Evolutionary conservation across 306 rosid genomes (phyloP).

Genomic region (Pterocarpus santalinus): DNA sequence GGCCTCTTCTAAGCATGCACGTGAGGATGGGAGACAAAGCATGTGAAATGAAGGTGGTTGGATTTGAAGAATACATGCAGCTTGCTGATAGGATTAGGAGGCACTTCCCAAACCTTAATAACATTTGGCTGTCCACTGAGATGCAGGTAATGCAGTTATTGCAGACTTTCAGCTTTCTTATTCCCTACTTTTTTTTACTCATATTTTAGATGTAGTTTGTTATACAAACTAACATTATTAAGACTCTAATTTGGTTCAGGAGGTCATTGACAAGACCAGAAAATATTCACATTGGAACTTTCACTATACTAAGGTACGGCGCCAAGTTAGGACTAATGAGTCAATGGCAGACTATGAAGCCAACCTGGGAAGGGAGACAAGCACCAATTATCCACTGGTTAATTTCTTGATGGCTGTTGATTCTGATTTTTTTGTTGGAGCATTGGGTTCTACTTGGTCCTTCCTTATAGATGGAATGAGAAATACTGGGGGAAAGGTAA

Average conservation of each 20-base stretch:
- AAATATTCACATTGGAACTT: conserved; percentile 72
- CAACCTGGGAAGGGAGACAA: conserved; percentile 78
- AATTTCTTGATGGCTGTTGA: conserved; percentile 96
- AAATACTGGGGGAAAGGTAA: conserved; percentile 92
- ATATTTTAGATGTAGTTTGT: background rate
- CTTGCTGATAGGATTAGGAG: conserved; percentile 71
- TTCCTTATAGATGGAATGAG: conserved; percentile 96
- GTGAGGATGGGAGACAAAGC: conserved; percentile 97
- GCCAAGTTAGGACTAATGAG: conserved; percentile 66
- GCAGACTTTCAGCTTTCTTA: background rate
- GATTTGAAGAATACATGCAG: conserved; percentile 78
- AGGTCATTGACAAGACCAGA: conserved; percentile 70
- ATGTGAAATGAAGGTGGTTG: conserved; percentile 86
- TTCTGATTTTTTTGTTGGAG: conserved; percentile 88
- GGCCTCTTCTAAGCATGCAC: conserved; percentile 88
- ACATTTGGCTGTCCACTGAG: conserved; percentile 87
- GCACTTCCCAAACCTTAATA: conserved; percentile 75
- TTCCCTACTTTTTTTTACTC: background rate
- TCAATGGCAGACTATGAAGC: conserved; percentile 82
- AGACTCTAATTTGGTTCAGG: conserved; percentile 51
- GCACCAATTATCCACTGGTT: conserved; percentile 88
- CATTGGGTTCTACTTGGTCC: conserved; percentile 96
- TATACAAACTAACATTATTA: conserved; percentile 3
- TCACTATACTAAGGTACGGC: conserved; percentile 68
- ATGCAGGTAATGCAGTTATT: conserved; percentile 69